Evolutionary conservation across 192 early-diverging fungal genomes (phyloP).

Genomic region (Linnemannia exigua): DNA sequence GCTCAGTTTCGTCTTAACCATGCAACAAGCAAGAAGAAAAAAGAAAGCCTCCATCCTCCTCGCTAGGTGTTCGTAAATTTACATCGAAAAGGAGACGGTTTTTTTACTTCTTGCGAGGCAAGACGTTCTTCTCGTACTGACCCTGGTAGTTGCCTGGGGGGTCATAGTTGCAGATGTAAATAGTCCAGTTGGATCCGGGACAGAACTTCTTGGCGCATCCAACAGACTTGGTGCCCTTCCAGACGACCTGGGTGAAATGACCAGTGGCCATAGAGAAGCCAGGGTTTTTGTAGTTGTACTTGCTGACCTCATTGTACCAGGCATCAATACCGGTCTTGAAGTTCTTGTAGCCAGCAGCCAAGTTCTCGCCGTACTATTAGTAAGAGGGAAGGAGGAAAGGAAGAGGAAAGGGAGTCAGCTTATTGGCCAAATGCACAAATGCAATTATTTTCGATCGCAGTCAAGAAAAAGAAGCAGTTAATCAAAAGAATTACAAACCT

Average conservation of each 20-base stretch:
- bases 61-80: not conserved
- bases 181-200: conserved; percentile 18
- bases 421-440: not conserved
- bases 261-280: conserved; percentile 47
- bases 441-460: not conserved
- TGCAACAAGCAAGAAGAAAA: no score
- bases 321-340: conserved; percentile 20
- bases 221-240: conserved; percentile 21
- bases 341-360: conserved; percentile 50
- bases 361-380: conserved; percentile 46
- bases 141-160: conserved; percentile 41
- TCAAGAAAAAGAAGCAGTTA: not conserved
- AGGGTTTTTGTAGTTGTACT: conserved; percentile 54
- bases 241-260: conserved; percentile 55
- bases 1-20: not conserved
- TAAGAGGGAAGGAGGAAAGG: conserved; percentile 2
- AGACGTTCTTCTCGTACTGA: conserved; percentile 53
- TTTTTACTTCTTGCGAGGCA: conserved; percentile 26
- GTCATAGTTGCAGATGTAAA: conserved; percentile 54
- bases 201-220: conserved; percentile 27
- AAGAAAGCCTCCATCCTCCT: not conserved
- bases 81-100: not conserved
- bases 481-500: conserved; percentile 1
- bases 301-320: conserved; percentile 53
- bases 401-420: not conserved